Conservation (phyloP, 805 yeast species). For the Barnettozyma salicaria region DNA sequence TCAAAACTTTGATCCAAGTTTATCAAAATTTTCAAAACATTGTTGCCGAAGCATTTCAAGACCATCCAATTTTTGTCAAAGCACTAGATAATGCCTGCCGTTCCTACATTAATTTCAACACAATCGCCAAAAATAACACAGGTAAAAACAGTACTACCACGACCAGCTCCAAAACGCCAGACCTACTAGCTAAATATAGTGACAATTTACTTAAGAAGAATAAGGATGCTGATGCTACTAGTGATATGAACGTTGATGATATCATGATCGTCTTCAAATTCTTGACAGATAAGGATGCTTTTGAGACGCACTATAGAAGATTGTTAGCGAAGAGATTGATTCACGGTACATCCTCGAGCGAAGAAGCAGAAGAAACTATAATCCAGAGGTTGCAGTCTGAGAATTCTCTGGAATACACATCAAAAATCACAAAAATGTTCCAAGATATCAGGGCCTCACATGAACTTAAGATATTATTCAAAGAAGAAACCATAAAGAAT, state of each 20-base stretch:
- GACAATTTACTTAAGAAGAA: constrained; percentile 76
- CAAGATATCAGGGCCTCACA: constrained; percentile 84
- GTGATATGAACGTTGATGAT: constrained; percentile 75
- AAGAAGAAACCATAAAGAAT: constrained; percentile 38
- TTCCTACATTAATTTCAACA: constrained; percentile 73
- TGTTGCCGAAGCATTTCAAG: constrained; percentile 60
- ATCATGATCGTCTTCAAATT: constrained; percentile 83
- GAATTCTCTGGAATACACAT: constrained; percentile 88
- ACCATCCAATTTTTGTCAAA: constrained; percentile 72
- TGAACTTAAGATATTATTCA: constrained; percentile 59
- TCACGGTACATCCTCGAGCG: constrained; percentile 78
- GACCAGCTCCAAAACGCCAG: constrained; percentile 75
- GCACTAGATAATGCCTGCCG: constrained; percentile 89
- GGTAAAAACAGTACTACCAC: constrained; percentile 11
- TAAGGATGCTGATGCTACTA: constrained; percentile 57
- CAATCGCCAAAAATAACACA: constrained; percentile 56
- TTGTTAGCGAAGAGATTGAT: constrained; percentile 84
- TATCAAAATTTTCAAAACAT: constrained; percentile 62
- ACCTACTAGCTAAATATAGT: constrained; percentile 80
- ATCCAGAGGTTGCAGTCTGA: constrained; percentile 83
- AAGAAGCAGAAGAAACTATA: constrained; percentile 72
- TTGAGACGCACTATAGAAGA: constrained; percentile 88
- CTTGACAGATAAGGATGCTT: constrained; percentile 90
- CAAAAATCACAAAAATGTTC: constrained; percentile 93
- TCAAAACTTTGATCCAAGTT: constrained; percentile 66